Evolutionary conservation across 768 basidiomycete genomes (phyloP).

Genomic region (Rhizopogon salebrosus): DNA sequence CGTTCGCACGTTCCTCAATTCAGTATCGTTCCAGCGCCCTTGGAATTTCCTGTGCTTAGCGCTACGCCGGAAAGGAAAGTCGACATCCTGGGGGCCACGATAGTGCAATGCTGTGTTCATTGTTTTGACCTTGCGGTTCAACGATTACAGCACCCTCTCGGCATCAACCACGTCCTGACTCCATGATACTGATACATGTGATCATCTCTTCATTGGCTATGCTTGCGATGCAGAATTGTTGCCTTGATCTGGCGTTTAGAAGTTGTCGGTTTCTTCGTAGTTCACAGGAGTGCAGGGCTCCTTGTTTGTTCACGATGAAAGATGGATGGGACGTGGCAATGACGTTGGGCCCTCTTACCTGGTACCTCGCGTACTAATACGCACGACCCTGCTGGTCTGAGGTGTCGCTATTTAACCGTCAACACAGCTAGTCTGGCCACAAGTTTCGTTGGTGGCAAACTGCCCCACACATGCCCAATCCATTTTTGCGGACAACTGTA

Average conservation of each 20-base stretch:
- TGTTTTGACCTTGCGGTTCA: neutral
- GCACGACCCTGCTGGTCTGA: neutral
- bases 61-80: neutral
- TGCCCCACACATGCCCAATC: too few species aligned
- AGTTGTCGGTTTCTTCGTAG: neutral
- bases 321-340: too few species aligned
- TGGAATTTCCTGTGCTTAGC: neutral
- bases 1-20: neutral
- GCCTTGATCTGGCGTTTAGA: neutral
- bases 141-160: neutral
- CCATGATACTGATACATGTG: neutral
- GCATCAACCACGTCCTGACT: neutral
- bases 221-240: neutral
- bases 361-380: neutral
- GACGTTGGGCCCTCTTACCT: neutral
- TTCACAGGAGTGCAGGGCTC: neutral
- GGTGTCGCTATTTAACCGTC: too few species aligned
- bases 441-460: neutral
- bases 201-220: neutral
- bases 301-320: too few species aligned
- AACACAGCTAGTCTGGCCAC: neutral
- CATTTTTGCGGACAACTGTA: neutral
- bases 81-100: neutral
- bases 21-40: neutral
- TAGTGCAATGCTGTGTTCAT: neutral